Evolutionary conservation across 2,329 filamentous ascomycete genomes (phyloP).

Genomic region (Chaetoscypha palmicola): DNA sequence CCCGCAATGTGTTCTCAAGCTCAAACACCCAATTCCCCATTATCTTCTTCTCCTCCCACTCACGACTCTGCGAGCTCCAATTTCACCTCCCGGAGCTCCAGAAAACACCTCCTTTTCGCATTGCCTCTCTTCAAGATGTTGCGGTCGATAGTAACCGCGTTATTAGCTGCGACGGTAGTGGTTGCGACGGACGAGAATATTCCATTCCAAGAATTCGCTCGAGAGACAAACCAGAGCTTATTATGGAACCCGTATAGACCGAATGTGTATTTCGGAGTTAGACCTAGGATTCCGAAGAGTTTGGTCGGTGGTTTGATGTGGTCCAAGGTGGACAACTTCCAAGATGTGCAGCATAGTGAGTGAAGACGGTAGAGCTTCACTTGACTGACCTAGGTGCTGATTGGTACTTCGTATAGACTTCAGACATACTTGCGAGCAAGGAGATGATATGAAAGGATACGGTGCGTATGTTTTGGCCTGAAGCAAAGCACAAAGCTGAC

Average conservation of each 20-base stretch:
- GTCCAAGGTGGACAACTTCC: slow-evolving; percentile 75
- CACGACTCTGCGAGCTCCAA: slow-evolving; percentile 12
- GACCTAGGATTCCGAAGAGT: slow-evolving; percentile 74
- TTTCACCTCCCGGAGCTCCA: slow-evolving; percentile 20
- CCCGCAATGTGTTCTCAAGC: slow-evolving; percentile 26
- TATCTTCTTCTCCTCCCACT: background rate
- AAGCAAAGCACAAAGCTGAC: too few species aligned
- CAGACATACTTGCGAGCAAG: slow-evolving; percentile 91
- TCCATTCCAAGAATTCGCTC: slow-evolving; percentile 31
- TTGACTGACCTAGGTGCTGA: slow-evolving; percentile 10
- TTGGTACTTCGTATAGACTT: slow-evolving; percentile 51
- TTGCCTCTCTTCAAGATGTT: slow-evolving; percentile 20
- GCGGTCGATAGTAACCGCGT: slow-evolving; percentile 11
- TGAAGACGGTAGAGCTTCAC: slow-evolving; percentile 18
- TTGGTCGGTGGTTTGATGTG: slow-evolving; percentile 81
- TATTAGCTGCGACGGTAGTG: slow-evolving; percentile 15
- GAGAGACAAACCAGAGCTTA: slow-evolving; percentile 67
- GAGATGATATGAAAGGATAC: slow-evolving; percentile 89
- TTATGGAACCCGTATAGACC: slow-evolving; percentile 95
- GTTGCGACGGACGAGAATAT: slow-evolving; percentile 25
- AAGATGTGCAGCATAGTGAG: slow-evolving; percentile 68
- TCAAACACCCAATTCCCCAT: background rate
- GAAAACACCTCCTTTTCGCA: slow-evolving; percentile 10
- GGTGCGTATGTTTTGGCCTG: too few species aligned
- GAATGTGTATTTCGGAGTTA: slow-evolving; percentile 88